Evolutionary conservation across 331 rosid species (phyloP), one percentile per base, ranked within the genome.

Genomic region (Quercus tomentella): DNA sequence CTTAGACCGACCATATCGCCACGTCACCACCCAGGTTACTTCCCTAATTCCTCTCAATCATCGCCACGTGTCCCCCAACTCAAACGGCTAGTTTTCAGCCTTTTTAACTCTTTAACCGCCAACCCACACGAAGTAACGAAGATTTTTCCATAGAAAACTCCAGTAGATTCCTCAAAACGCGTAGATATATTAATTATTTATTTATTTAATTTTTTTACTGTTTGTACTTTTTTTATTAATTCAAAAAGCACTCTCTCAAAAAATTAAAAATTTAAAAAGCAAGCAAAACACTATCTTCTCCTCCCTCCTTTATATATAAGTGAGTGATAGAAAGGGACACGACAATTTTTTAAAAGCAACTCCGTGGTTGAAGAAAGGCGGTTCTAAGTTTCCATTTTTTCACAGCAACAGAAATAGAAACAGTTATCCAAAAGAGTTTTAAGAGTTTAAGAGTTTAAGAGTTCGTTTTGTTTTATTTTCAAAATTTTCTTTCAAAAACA

Each of bases 31-130:
- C 52, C 74, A 60, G 23, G 86, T 76, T 30, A 17, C 72, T 37
- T 56, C 72, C 49, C 49, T 8, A 2, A 5, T 22, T 51, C 71
- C 74, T 37, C 37, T 81, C 49, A n/a, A 0, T 1, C n/a, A 0
- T 2, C 45, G 86, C 82, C 97, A 88, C 93, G 97, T 91, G 93
- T 83, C 57, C 0, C 1, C 2, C 55, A 30, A 60, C 57, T 49
- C 54, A 49, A 91, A 91, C 98, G 98, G 97, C 94, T 92, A 94
- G 90, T 89, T 93, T 83, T 87, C 35, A 22, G n/a, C 23, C 18
- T 2, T 52, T 57, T 54, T 14, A 20, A 61, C 15, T 2, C 72
- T 77, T 82, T 88, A 89, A 91, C 94, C 84, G 93, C 94, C 86
- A 31, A 28, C 65, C 16, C 65, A 49, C 22, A 4, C 74, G 45